Base-by-base conservation (phyloP, 176 grass and related monocot genomes). In the Oryza glaberrima region DNA sequence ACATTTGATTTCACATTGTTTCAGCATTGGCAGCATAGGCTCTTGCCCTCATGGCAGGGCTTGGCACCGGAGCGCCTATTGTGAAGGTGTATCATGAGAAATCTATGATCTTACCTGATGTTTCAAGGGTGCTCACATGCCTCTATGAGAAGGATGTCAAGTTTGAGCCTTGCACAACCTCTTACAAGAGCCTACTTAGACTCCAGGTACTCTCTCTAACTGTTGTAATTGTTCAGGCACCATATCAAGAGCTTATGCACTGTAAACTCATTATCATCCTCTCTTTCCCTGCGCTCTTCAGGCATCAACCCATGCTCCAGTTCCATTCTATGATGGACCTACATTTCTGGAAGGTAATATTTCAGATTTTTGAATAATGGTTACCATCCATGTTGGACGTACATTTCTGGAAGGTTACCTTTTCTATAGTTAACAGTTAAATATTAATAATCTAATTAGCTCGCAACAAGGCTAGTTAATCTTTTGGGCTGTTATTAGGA, bases 61-160 rank as follows among this genome's bases (percentile, higher is more conserved):
- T 87, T 82, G 47, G 85, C 76, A 83, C 56, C 34, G 56, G 52
- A 65, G 54, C 84, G 65, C 90, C 88, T 14, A 84, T 77, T 10
- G 90, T 98, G 74, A 89, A 90, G 82, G 70, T 98, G 58, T 98
- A 95, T 79, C 90, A 88, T 91, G 86, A 86, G 72, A 94, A 86
- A 76, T 94, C 95, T 75, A 75, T 78, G 10, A 71, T 93, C 64
- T 81, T 93, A 75, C 92, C 92, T 7, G 95, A 94, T 65, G 90
- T 98, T 32, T 93, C 95, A 67, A 93, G 95, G 80, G 95, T 95
- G 56, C 86, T 98, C 76, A 87, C 95, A 40, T 95, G 95, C 81
- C 82, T 98, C 60, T 87, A 91, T 67, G 95, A 98, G 92, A 98
- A 98, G 87, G 51, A 85, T 17, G 46, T 98, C 75, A 15, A 95